Evolutionary conservation across 306 rosid species (phyloP), one percentile per base, ranked within the genome.

Genomic region (Trifolium pratense): DNA sequence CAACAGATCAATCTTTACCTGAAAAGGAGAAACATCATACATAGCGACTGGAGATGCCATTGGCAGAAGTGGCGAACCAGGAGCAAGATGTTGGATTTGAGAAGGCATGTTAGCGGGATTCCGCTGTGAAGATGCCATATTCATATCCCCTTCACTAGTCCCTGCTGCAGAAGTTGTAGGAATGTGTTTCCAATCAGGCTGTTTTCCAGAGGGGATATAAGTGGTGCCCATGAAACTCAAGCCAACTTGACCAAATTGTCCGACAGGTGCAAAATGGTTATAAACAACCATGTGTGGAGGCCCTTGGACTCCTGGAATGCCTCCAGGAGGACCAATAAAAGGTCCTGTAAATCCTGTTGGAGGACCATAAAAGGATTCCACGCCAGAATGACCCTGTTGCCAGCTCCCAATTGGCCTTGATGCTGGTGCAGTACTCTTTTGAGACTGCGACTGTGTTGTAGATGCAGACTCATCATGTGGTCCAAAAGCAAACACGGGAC

Each of bases 281-380:
- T 94, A 94, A 45, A 94, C 98, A 83, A 91, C 92, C 98, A 94
- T 91, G 86, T 94, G 98, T 1, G 97, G 96, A 0, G 98, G 93
- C 46, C 96, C 98, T 79, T 91, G 98, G 80, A 93, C 94, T 48
- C 93, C 97, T 20, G 97, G 91, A 79, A 92, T 92, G 78, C 93
- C 96, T 60, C 96, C 96, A 6, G 97, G 86, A 65, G 93, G 96
- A 75, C 89, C 81, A 71, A 94, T 84, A 84, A 94, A 94, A 58
- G 97, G 93, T 56, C 98, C 97, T 39, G 91, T 84, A 62, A 85
- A 91, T 48, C 97, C 96, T 9, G 98, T 88, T 18, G 95, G 94
- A 79, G 97, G 96, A 52, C 98, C 97, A 70, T 89, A 94, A 79
- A 91, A 91, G 56, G 98, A 94, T 70, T 94, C 98, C 14, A 94